Evolutionary conservation across 345 rosid species (phyloP).

Genomic region (Euphorbia tirucalli): DNA sequence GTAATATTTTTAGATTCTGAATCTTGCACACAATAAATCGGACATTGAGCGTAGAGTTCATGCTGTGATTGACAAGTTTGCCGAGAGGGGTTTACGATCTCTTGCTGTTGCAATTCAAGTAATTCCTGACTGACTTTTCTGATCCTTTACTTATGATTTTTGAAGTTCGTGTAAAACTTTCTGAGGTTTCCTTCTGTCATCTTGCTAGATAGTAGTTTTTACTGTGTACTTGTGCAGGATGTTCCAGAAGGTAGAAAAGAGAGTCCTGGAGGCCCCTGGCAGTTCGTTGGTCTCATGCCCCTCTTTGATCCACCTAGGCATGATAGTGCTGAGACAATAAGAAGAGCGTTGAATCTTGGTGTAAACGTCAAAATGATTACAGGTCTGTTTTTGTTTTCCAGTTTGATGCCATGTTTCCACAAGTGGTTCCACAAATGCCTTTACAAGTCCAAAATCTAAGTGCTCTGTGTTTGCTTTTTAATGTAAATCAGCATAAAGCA

Average conservation of each 20-base stretch:
- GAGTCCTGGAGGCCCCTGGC: constrained; percentile 96
- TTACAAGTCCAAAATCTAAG: background rate
- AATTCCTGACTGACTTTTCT: constrained; percentile 9
- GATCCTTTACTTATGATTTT: background rate
- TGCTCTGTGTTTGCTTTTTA: background rate
- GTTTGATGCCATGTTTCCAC: constrained; percentile 12
- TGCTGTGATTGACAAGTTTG: constrained; percentile 91
- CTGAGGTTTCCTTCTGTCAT: background rate
- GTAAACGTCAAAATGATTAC: constrained; percentile 99
- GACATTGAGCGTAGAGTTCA: constrained; percentile 93
- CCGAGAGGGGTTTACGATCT: constrained; percentile 90
- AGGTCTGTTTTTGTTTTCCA: constrained; percentile 41
- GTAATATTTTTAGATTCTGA: constrained; percentile 58
- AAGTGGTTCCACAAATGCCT: background rate
- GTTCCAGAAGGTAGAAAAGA: constrained; percentile 90
- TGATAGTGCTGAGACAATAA: constrained; percentile 96
- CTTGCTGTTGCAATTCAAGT: constrained; percentile 99
- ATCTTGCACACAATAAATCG: constrained; percentile 81
- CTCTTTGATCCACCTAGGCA: constrained; percentile 99
- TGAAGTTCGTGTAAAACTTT: background rate
- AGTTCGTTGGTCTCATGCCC: constrained; percentile 94
- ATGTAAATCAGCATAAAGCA: no score
- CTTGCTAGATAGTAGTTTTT: background rate
- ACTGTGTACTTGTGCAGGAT: constrained; percentile 51
- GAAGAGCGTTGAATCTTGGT: constrained; percentile 92